Evolutionary conservation across 2,329 filamentous ascomycete species (phyloP), one percentile per base, ranked within the genome.

Genomic region (Exophiala sp.): DNA sequence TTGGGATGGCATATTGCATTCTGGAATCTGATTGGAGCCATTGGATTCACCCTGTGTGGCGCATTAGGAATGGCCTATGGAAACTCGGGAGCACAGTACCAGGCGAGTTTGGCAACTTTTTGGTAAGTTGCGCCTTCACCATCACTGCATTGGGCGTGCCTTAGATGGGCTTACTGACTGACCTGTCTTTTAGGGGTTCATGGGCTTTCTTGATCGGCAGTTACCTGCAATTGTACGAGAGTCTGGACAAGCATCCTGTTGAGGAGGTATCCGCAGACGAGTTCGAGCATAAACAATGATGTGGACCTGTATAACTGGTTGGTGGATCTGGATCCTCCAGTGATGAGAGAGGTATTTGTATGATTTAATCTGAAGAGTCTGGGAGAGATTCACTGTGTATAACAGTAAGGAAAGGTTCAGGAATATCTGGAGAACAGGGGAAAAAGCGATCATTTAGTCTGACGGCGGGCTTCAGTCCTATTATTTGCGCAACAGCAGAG

Each of bases 1-100:
- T 69, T 86, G 1, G 82, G 82, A 2, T 85, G 82, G 82, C 80
- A 85, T 63, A 77, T 86, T 57, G 82, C 80, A 0, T 64, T 76
- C 7, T 85, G 81, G 80, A 85, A 85, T 58, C 63, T 83, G 1
- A 67, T 85, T 16, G 82, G 82, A 1, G 76, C 76, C 1, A 59
- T 84, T 19, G 81, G 81, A 0, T 85, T 84, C 61, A 83, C 78
- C 3, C 67, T 81, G 0, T 80, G 77, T 52, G 78, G 77, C n/a
- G 78, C 73, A 1, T 60, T 81, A 23, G 79, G 78, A 0, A 78
- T 57, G 46, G 76, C 66, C 9, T 63, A 62, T 6, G 65, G 61
- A 19, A 64, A 69, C 46, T 66, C 65, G 14, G 68, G 68, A 1
- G 70, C 73, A 2, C 49, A 58, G 41, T 78, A 77, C 56, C 70